These are phyloP conservation scores for Castanea mollissima DNA, from an alignment of 306 rosid genomes.

Conservation along the genomic window DNA sequence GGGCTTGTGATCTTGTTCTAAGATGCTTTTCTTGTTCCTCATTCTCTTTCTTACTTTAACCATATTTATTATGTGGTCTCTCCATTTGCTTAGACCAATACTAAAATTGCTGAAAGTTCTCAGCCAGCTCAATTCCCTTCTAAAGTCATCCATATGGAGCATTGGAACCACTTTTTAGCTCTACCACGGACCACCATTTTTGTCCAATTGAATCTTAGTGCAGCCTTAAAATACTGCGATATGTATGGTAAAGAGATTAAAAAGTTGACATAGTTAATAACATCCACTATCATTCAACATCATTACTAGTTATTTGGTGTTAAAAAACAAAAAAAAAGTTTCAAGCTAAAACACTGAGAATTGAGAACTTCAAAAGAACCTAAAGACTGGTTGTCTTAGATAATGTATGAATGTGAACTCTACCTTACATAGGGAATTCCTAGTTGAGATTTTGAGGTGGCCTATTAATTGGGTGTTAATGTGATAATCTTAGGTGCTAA, in stretches of 20 bases:
- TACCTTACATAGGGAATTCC: no score
- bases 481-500: no score
- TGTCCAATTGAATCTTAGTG: no score
- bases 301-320: not conserved
- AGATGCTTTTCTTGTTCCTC: constrained; percentile 44
- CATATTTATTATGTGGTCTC: constrained; percentile 9
- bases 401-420: no score
- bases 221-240: constrained; percentile 12
- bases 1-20: constrained; percentile 21
- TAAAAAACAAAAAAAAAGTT: no score
- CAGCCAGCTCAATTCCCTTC: constrained; percentile 9
- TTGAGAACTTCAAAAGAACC: no score
- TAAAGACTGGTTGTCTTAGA: no score
- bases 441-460: no score
- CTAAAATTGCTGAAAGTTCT: not conserved
- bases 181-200: not conserved
- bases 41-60: constrained; percentile 23
- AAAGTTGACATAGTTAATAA: not conserved
- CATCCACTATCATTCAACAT: not conserved
- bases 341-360: no score
- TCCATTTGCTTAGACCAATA: not conserved
- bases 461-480: no score
- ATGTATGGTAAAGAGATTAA: constrained; percentile 15
- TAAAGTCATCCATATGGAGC: not conserved
- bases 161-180: constrained; percentile 16